Evolutionary conservation across 805 yeast genomes (phyloP).

Genomic region (Hemisphaericaspora nanyangensis): DNA sequence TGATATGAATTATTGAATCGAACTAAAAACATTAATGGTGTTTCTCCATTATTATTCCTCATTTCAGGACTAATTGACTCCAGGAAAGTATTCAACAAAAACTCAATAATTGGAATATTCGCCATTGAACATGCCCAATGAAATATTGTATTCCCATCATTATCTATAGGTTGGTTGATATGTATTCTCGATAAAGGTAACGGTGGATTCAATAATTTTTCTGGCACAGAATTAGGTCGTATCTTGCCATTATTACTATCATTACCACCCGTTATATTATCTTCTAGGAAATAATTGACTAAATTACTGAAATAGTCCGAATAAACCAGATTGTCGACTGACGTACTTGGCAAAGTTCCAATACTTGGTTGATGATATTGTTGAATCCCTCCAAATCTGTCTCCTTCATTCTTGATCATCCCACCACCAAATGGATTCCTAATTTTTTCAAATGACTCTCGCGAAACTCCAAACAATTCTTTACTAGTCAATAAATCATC

Average conservation of each 20-base stretch:
- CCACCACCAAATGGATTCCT: conserved; percentile 9
- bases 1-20: conserved; percentile 38
- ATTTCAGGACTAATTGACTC: conserved; percentile 54
- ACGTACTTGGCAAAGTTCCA: conserved; percentile 8
- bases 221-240: conserved; percentile 20
- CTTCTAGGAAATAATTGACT: conserved; percentile 52
- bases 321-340: conserved; percentile 22
- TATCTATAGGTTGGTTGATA: conserved; percentile 86
- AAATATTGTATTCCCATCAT: conserved; percentile 85
- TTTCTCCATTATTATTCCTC: conserved; percentile 81
- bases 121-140: conserved; percentile 97
- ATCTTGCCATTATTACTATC: conserved; percentile 34
- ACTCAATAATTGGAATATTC: conserved; percentile 61
- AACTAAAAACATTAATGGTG: conserved; percentile 58
- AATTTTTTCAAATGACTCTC: conserved; percentile 32
- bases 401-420: not conserved
- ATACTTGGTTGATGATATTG: conserved; percentile 36
- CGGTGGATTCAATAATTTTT: conserved; percentile 53
- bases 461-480: conserved; percentile 40
- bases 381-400: conserved; percentile 3
- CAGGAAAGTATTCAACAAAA: conserved; percentile 61
- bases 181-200: conserved; percentile 50
- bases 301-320: conserved; percentile 42
- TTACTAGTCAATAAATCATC: conserved; percentile 36
- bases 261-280: too few relatives aligned